Percentiles rank a stretch among this genome's conserved stretches.
phyloP scores from a whole-genome alignment of 257 asterid species.

The Nicotiana noctiflora region DNA sequence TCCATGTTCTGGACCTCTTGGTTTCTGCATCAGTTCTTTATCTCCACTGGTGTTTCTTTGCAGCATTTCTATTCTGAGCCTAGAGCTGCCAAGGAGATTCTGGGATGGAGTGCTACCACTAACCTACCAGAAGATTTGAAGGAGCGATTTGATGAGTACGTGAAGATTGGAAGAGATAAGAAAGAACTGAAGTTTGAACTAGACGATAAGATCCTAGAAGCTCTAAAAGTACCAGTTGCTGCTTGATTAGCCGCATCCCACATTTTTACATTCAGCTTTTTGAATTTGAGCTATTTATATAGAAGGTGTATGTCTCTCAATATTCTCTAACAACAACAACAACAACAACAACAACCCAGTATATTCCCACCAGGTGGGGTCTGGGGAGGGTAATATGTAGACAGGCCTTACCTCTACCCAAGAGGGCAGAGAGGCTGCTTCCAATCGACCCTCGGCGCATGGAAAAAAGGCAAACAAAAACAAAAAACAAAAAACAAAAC shows the following conservation, averaged over 20 bases:
- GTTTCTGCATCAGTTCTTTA: neutral
- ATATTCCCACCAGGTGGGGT: too few species aligned
- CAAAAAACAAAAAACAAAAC: too few species aligned
- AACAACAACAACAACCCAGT: too few species aligned
- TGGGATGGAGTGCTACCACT: slow-evolving; percentile 78
- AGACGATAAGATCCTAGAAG: slow-evolving; percentile 88
- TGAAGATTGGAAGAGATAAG: slow-evolving; percentile 93
- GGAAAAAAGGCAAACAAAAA: too few species aligned
- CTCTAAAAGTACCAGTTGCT: slow-evolving; percentile 67
- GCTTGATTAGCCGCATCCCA: slow-evolving; percentile 28
- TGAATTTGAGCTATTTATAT: neutral
- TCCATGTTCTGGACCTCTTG: neutral
- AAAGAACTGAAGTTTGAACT: slow-evolving; percentile 58
- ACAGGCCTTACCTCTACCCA: too few species aligned
- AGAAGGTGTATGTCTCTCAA: neutral
- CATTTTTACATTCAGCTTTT: neutral
- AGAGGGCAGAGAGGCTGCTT: too few species aligned
- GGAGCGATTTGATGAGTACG: slow-evolving; percentile 75
- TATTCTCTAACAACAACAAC: neutral
- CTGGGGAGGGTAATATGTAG: too few species aligned
- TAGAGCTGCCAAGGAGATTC: slow-evolving; percentile 84
- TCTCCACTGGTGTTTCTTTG: slow-evolving; percentile 15
- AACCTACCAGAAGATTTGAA: slow-evolving; percentile 73
- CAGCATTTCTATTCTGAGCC: slow-evolving; percentile 97
- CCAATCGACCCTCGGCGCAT: too few species aligned